These are phyloP conservation scores for Linum lewisii DNA, from an alignment of 345 rosid genomes.

Conservation along the genomic window DNA sequence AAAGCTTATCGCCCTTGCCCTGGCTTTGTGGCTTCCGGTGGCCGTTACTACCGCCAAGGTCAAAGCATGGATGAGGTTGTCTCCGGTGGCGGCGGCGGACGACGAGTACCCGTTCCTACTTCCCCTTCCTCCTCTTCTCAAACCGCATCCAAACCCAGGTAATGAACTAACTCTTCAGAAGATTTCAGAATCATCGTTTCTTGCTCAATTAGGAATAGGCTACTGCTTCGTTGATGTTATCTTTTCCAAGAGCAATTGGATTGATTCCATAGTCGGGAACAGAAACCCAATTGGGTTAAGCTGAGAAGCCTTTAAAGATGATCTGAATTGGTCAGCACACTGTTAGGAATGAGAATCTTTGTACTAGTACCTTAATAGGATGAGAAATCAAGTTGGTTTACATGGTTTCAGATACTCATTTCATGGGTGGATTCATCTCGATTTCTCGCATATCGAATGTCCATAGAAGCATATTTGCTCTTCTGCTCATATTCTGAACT, in stretches of 20 bases:
- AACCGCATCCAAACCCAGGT: neutral
- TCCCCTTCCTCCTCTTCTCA: conserved; percentile 1
- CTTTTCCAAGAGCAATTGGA: too few relatives aligned
- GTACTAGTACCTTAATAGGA: neutral
- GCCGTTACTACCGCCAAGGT: conserved; percentile 61
- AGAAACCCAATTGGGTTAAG: too few relatives aligned
- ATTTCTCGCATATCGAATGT: too few relatives aligned
- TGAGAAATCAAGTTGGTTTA: neutral
- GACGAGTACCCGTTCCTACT: neutral
- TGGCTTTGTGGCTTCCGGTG: conserved; percentile 74
- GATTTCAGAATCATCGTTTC: neutral
- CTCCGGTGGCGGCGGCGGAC: conserved; percentile 36
- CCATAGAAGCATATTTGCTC: neutral
- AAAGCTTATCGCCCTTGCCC: conserved; percentile 97
- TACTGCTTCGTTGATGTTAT: too few relatives aligned
- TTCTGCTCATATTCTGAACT: neutral
- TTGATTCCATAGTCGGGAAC: too few relatives aligned
- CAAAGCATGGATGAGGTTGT: conserved; percentile 96
- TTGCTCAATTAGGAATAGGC: too few relatives aligned
- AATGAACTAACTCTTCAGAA: neutral
- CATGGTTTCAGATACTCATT: neutral
- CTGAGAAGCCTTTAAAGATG: too few relatives aligned
- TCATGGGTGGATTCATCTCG: too few relatives aligned
- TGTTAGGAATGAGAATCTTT: too few relatives aligned
- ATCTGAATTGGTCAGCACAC: too few relatives aligned